Conservation (phyloP, 441 rosid genomes). For the Pelargonium myrrhifolium region DNA sequence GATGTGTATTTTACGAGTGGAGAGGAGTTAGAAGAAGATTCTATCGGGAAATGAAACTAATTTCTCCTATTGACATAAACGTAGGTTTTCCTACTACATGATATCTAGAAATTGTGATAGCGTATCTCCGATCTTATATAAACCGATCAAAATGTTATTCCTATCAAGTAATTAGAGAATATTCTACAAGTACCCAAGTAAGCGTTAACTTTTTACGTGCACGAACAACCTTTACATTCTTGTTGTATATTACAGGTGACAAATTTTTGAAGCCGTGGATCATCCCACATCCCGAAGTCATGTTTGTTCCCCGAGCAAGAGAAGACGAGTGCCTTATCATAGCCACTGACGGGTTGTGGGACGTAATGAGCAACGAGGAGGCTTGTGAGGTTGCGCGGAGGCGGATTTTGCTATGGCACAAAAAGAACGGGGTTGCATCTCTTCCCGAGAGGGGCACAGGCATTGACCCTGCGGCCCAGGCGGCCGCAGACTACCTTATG, state of each 20-base stretch:
- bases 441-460: slow-evolving; percentile 36
- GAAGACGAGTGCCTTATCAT: slow-evolving; percentile 82
- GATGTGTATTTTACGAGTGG: no score
- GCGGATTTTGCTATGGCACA: slow-evolving; percentile 74
- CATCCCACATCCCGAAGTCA: slow-evolving; percentile 79
- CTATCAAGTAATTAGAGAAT: no score
- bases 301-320: slow-evolving; percentile 58
- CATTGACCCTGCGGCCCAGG: slow-evolving; percentile 72
- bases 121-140: no score
- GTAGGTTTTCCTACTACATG: no score
- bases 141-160: no score
- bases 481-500: slow-evolving; percentile 70
- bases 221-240: no score
- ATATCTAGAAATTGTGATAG: no score
- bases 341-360: slow-evolving; percentile 92
- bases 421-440: slow-evolving; percentile 38
- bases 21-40: no score
- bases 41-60: no score
- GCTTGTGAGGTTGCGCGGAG: slow-evolving; percentile 74
- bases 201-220: no score
- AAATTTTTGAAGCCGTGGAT: slow-evolving; percentile 83
- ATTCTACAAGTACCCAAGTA: no score
- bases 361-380: slow-evolving; percentile 79
- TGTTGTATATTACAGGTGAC: slow-evolving; percentile 54
- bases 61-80: no score